Percentiles rank a stretch among this genome's conserved stretches.
phyloP scores from a whole-genome alignment of 2,329 filamentous ascomycete genomes.

The Lecanicillium sp. region DNA sequence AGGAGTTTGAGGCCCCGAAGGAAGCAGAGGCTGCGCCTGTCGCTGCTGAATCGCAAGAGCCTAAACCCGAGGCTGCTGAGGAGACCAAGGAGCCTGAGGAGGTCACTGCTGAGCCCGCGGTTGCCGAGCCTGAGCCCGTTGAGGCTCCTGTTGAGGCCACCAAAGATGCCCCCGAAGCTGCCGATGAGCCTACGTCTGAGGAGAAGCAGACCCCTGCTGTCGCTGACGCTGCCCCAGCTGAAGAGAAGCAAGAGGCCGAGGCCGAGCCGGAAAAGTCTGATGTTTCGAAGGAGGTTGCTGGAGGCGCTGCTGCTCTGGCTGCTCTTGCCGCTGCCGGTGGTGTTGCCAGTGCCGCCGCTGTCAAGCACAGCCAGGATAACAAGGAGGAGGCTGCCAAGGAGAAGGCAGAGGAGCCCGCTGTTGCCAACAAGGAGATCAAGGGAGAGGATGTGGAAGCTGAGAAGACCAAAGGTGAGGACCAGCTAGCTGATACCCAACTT shows the following conservation, averaged over 20 bases:
- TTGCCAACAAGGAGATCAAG: neutral
- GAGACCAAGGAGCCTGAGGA: neutral
- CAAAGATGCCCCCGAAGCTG: neutral
- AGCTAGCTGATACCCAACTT: constrained; percentile 13
- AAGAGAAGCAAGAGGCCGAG: constrained; percentile 1
- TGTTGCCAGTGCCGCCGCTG: constrained; percentile 7
- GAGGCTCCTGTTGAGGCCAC: neutral
- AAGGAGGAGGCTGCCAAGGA: constrained; percentile 11
- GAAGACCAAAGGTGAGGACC: constrained; percentile 21
- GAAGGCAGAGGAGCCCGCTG: constrained; percentile 6
- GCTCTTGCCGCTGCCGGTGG: constrained; percentile 3
- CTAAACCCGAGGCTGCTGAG: neutral
- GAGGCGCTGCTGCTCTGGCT: neutral
- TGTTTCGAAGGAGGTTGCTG: neutral
- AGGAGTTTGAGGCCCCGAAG: neutral
- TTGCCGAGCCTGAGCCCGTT: constrained; percentile 2
- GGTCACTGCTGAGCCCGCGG: neutral
- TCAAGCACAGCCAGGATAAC: constrained; percentile 2
- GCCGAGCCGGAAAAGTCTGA: neutral
- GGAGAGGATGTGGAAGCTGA: neutral
- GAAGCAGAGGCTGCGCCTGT: constrained; percentile 1
- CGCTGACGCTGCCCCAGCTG: neutral
- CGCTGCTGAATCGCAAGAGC: neutral
- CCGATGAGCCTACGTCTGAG: neutral
- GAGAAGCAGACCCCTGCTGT: neutral